Conservation (phyloP, 192 early-diverging fungal species). For the Pilobolus umbonatus region DNA sequence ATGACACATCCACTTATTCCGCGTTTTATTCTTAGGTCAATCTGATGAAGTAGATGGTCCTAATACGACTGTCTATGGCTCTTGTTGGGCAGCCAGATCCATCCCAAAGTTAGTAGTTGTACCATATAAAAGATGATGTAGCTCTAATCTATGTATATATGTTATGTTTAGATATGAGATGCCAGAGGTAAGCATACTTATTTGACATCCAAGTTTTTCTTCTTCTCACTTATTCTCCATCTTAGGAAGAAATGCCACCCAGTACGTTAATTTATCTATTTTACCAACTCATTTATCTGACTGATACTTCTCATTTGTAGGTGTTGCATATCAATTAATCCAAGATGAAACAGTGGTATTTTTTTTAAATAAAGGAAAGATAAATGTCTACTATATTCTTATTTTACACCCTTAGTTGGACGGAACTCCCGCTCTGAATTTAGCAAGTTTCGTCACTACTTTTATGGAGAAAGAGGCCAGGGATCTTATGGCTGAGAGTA, state of each 20-base stretch:
- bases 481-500: constrained; percentile 69
- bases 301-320: neutral
- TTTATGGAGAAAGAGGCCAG: constrained; percentile 66
- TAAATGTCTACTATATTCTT: neutral
- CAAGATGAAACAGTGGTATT: constrained; percentile 31
- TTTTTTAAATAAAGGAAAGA: neutral
- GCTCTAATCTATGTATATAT: neutral
- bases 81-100: constrained; percentile 26
- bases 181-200: constrained; percentile 22
- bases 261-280: constrained; percentile 9
- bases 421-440: constrained; percentile 71
- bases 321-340: constrained; percentile 32
- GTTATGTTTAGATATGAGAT: constrained; percentile 21
- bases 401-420: constrained; percentile 51
- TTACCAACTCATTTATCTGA: neutral
- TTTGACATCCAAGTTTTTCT: neutral
- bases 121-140: neutral
- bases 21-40: constrained; percentile 10
- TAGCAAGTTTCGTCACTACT: constrained; percentile 71
- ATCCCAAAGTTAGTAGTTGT: constrained; percentile 22
- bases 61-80: constrained; percentile 26
- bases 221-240: neutral
- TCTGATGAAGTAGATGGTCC: constrained; percentile 15
- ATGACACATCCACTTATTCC: no score
- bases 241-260: constrained; percentile 30